A percentile compares a stretch with the other conserved stretches of the same genome.
Conservation (phyloP, 2,329 filamentous ascomycete genomes). For the Penicillium sp. region DNA sequence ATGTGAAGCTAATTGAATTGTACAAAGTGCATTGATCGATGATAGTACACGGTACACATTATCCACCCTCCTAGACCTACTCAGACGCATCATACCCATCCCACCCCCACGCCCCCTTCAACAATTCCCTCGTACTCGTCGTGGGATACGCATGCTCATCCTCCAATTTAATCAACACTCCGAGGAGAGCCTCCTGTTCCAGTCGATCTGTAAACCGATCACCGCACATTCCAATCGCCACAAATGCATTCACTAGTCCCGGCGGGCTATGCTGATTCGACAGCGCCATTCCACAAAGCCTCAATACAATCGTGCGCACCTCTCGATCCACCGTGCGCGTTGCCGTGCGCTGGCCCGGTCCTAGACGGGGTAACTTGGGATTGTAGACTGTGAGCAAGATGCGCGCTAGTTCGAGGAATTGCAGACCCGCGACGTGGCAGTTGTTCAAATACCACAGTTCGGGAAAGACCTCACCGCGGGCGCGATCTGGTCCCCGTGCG, state of each 20-base stretch:
- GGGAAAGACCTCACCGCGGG: slow-evolving; percentile 57
- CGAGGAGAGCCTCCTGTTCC: slow-evolving; percentile 40
- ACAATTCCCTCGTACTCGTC: slow-evolving; percentile 12
- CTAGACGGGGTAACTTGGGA: slow-evolving; percentile 59
- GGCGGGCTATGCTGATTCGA: slow-evolving; percentile 64
- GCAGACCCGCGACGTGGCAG: slow-evolving; percentile 65
- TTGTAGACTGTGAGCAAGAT: slow-evolving; percentile 65
- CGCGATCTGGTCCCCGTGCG: slow-evolving; percentile 47
- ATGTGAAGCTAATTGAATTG: neutral
- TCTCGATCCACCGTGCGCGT: slow-evolving; percentile 25
- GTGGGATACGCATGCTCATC: slow-evolving; percentile 30
- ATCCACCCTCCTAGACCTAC: slow-evolving; percentile 1
- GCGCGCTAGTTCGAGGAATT: slow-evolving; percentile 64
- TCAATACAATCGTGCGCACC: slow-evolving; percentile 52
- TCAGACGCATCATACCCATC: slow-evolving; percentile 19
- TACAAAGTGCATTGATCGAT: neutral
- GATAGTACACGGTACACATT: neutral
- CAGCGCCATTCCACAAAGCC: slow-evolving; percentile 64
- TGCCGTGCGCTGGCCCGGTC: slow-evolving; percentile 36
- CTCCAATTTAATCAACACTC: slow-evolving; percentile 30
- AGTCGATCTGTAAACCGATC: slow-evolving; percentile 38
- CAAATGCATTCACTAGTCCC: slow-evolving; percentile 54
- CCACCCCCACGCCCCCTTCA: slow-evolving; percentile 27
- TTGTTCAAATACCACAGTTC: slow-evolving; percentile 64
- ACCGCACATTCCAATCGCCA: slow-evolving; percentile 43